These are phyloP conservation scores for Fusarium multiceps DNA, from an alignment of 2,329 filamentous ascomycete species.

Conservation along the genomic window DNA sequence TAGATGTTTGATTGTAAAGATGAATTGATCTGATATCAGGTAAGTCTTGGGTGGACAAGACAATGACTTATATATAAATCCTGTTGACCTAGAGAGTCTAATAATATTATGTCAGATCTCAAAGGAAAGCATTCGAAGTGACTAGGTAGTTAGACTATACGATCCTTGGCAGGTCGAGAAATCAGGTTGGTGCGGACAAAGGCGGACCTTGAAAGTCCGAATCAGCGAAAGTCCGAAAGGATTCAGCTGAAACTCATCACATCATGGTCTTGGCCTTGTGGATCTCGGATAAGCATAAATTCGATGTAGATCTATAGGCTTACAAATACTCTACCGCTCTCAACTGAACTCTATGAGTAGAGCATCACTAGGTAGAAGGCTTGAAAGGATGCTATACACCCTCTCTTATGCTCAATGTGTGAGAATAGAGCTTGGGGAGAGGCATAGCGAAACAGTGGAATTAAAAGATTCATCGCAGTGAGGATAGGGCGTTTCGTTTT, in stretches of 20 bases:
- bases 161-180: background rate
- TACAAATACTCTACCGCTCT: slow-evolving; percentile 11
- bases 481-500: background rate
- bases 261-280: slow-evolving; percentile 4
- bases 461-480: background rate
- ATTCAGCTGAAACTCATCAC: background rate
- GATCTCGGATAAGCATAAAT: slow-evolving; percentile 28
- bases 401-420: background rate
- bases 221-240: slow-evolving; percentile 6
- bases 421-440: background rate
- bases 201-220: slow-evolving; percentile 19
- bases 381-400: background rate
- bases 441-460: background rate
- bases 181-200: slow-evolving; percentile 1
- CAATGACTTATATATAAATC: slow-evolving; percentile 4
- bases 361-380: background rate
- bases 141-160: background rate
- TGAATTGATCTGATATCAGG: background rate
- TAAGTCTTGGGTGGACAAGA: background rate
- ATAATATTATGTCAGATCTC: background rate
- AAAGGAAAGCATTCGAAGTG: background rate
- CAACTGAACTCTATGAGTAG: background rate
- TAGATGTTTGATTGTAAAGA: background rate
- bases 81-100: background rate
- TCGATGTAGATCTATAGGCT: background rate